Evolutionary conservation across 129 eudicot species (phyloP).

Genomic region (Arctium lappa): DNA sequence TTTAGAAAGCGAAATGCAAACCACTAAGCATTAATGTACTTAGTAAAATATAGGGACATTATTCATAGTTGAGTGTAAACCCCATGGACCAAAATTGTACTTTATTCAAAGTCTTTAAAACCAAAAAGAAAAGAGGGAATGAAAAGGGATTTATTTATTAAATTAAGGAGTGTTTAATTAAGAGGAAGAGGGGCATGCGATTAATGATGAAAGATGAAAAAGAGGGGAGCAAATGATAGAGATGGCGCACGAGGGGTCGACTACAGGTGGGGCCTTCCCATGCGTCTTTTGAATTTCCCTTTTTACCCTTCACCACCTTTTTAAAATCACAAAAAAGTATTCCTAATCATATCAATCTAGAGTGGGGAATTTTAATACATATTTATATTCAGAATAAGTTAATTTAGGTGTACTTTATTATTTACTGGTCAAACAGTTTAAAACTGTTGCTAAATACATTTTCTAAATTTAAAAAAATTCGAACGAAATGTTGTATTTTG

Average conservation of each 20-base stretch:
- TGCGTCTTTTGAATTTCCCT: constrained; percentile 1
- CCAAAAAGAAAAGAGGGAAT: background rate
- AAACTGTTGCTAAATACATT: background rate
- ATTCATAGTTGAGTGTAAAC: background rate
- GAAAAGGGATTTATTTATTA: background rate
- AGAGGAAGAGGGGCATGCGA: constrained; percentile 50
- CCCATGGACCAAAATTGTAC: background rate
- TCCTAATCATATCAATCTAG: background rate
- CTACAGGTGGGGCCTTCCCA: constrained; percentile 30
- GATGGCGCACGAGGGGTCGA: constrained; percentile 71
- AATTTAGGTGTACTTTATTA: background rate
- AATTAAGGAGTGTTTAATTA: constrained; percentile 27
- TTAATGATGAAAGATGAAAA: constrained; percentile 56
- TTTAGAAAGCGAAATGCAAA: too few relatives aligned
- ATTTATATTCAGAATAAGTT: background rate
- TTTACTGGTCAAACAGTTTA: background rate
- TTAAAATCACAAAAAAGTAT: background rate
- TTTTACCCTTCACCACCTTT: background rate
- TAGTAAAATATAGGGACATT: background rate
- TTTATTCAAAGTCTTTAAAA: background rate
- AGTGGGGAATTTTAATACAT: background rate
- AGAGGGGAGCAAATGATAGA: constrained; percentile 32
- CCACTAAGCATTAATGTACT: too few relatives aligned
- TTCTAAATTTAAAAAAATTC: background rate
- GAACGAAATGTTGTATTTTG: too few relatives aligned